Evolutionary conservation across 2,329 filamentous ascomycete species (phyloP).

Genomic region (Drechslerella coelobrocha): DNA sequence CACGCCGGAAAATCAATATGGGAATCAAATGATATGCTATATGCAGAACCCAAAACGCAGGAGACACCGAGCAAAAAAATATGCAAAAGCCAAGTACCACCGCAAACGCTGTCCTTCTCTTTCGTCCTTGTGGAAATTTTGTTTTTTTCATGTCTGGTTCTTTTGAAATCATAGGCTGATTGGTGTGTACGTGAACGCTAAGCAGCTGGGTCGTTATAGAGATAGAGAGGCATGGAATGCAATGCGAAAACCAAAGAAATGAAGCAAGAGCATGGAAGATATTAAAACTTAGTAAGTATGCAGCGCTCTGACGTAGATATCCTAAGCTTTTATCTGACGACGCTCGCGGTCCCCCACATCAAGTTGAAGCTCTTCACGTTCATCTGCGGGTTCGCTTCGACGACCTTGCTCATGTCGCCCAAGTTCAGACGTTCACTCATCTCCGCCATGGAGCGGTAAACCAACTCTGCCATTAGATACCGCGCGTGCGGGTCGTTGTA

Average conservation of each 20-base stretch:
- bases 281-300: no score
- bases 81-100: background rate
- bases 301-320: no score
- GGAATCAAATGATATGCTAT: background rate
- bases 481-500: conserved; percentile 48
- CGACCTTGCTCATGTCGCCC: conserved; percentile 43
- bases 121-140: background rate
- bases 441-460: conserved; percentile 47
- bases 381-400: conserved; percentile 49
- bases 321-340: conserved; percentile 48
- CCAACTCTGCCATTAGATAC: conserved; percentile 47
- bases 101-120: background rate
- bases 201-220: background rate
- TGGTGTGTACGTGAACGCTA: background rate
- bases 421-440: conserved; percentile 48
- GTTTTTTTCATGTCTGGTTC: background rate
- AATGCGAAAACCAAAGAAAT: background rate
- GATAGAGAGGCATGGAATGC: background rate
- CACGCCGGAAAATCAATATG: background rate
- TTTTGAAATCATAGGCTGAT: background rate
- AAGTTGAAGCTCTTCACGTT: conserved; percentile 45
- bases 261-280: no score
- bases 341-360: conserved; percentile 44
- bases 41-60: background rate
- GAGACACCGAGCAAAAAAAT: background rate